These are phyloP conservation scores for Collybiopsis confluens DNA, from an alignment of 768 basidiomycete species.

Conservation along the genomic window DNA sequence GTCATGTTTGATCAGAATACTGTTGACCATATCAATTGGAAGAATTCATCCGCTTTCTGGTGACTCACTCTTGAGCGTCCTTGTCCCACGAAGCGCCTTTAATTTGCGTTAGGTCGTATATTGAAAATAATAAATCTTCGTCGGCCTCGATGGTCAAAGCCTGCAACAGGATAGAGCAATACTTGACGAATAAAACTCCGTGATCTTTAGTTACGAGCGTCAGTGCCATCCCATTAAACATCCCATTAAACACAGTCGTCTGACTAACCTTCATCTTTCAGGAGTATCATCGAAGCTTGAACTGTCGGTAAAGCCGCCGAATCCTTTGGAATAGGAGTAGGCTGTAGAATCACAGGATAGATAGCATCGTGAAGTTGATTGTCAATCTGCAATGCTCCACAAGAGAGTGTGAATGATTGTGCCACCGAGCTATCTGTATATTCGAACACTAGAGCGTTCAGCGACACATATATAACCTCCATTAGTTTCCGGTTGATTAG, in stretches of 20 bases:
- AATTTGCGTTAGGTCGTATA: conserved; percentile 90
- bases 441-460: conserved; percentile 76
- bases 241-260: neutral
- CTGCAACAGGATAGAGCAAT: conserved; percentile 90
- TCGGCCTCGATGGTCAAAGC: conserved; percentile 95
- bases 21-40: too few species aligned
- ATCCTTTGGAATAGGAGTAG: conserved; percentile 80
- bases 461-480: conserved; percentile 86
- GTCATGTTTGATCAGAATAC: conserved; percentile 69
- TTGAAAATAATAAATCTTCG: conserved; percentile 90
- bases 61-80: conserved; percentile 64
- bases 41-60: too few species aligned
- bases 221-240: neutral
- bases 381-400: conserved; percentile 90
- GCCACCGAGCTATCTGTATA: conserved; percentile 77
- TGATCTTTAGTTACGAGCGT: conserved; percentile 57
- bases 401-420: conserved; percentile 75
- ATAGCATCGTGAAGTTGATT: conserved; percentile 96
- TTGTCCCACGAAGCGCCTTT: conserved; percentile 90
- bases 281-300: conserved; percentile 81
- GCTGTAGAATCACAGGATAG: conserved; percentile 93
- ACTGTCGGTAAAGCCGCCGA: conserved; percentile 83
- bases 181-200: conserved; percentile 97
- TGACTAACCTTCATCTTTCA: conserved; percentile 87
- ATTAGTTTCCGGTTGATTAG: conserved; percentile 81